Conservation (phyloP, 2,329 filamentous ascomycete genomes). For the Lasiodiplodia sp. region DNA sequence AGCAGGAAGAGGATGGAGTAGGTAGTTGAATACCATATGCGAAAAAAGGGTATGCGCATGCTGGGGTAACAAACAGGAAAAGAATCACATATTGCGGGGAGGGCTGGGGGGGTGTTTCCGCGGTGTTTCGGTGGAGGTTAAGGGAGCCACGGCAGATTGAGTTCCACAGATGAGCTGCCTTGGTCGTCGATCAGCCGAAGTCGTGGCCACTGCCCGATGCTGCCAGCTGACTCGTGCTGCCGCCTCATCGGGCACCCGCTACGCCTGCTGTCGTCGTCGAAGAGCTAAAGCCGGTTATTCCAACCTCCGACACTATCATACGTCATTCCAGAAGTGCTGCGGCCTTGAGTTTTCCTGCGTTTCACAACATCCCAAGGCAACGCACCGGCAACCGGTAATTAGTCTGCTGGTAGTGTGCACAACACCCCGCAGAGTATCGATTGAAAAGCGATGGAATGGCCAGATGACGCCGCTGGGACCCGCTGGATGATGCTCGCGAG, state of each 20-base stretch:
- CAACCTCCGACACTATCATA: neutral
- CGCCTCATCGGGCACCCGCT: neutral
- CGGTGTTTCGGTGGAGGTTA: slow-evolving; percentile 8
- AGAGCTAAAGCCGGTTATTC: neutral
- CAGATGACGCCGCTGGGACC: neutral
- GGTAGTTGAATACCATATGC: slow-evolving; percentile 79
- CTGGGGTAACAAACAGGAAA: slow-evolving; percentile 17
- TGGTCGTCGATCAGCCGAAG: slow-evolving; percentile 29
- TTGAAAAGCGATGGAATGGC: neutral
- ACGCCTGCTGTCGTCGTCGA: neutral
- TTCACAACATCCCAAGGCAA: neutral
- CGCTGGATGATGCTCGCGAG: neutral
- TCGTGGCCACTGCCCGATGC: slow-evolving; percentile 15
- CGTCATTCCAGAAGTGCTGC: neutral
- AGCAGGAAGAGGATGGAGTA: slow-evolving; percentile 80
- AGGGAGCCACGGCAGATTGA: slow-evolving; percentile 4
- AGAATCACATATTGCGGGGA: slow-evolving; percentile 27
- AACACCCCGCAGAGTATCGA: neutral
- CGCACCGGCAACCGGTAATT: neutral
- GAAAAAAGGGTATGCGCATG: slow-evolving; percentile 68
- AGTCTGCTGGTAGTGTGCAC: neutral
- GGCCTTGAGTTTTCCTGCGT: neutral
- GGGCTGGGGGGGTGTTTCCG: slow-evolving; percentile 7
- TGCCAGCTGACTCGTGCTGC: slow-evolving; percentile 10
- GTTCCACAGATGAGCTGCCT: slow-evolving; percentile 18